phyloP scores from a whole-genome alignment of 164 flowering plant species.

The Nymphaea thermarum region DNA sequence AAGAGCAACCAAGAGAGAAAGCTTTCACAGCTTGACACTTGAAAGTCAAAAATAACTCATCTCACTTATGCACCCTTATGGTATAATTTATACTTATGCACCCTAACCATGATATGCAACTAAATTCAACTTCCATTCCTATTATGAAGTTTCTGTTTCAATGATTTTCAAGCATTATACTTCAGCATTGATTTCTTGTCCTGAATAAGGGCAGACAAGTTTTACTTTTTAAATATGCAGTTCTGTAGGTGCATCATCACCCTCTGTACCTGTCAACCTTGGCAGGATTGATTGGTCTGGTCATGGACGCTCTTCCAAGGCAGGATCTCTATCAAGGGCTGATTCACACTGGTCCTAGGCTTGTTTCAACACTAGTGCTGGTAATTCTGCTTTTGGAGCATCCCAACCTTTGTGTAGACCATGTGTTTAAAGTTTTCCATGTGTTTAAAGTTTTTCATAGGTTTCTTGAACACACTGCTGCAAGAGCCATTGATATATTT shows the following conservation, averaged over 20 bases:
- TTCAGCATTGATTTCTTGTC: not conserved
- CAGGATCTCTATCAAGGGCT: constrained; percentile 51
- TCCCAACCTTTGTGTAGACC: constrained; percentile 84
- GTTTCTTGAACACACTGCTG: too few species aligned
- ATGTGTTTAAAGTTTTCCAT: constrained; percentile 25
- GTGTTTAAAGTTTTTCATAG: too few species aligned
- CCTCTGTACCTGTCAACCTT: constrained; percentile 62
- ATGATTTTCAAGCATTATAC: not conserved
- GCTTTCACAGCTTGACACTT: too few species aligned
- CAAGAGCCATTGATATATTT: too few species aligned
- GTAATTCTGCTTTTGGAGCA: constrained; percentile 70
- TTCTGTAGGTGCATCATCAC: constrained; percentile 97
- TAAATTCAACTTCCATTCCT: not conserved
- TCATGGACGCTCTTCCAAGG: constrained; percentile 73
- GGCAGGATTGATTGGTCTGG: constrained; percentile 62
- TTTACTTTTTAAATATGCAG: constrained; percentile 19
- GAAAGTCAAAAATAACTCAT: not conserved
- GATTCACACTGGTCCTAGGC: constrained; percentile 54
- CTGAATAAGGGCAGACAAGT: not conserved
- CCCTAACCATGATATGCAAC: not conserved
- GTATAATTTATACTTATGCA: not conserved
- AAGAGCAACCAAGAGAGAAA: too few species aligned
- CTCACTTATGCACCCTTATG: not conserved
- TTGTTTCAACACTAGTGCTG: constrained; percentile 73
- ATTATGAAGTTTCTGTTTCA: not conserved